A percentile compares a stretch with the other conserved stretches of the same genome.
Evolutionary conservation across 495 filamentous ascomycete genomes (phyloP).

Genomic region (Neurospora sp.): DNA sequence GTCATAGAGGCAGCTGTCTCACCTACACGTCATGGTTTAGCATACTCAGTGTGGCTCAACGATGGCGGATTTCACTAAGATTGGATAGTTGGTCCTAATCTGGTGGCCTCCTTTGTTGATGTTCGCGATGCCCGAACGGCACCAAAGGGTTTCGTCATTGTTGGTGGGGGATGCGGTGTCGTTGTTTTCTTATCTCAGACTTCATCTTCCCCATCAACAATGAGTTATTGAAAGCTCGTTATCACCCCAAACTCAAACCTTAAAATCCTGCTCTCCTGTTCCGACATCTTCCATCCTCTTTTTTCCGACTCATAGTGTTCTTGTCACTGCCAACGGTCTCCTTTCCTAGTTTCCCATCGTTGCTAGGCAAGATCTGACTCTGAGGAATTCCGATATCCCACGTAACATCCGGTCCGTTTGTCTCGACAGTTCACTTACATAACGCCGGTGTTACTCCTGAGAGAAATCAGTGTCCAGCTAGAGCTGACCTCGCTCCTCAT

Average conservation of each 20-base stretch:
- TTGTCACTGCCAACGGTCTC: neutral
- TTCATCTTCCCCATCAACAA: neutral
- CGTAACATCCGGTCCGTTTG: neutral
- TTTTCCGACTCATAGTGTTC: neutral
- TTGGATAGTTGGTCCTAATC: neutral
- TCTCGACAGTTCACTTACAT: neutral
- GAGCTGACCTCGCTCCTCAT: neutral
- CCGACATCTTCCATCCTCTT: neutral
- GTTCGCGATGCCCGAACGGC: neutral
- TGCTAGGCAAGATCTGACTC: neutral
- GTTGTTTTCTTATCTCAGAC: neutral
- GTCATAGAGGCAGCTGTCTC: neutral
- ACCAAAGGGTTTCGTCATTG: no score
- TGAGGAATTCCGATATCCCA: neutral
- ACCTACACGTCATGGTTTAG: neutral
- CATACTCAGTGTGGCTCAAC: neutral
- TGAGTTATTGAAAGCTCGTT: neutral
- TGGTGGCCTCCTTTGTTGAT: neutral
- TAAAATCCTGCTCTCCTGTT: neutral
- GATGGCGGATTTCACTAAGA: neutral
- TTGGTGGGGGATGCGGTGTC: neutral
- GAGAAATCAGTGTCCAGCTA: neutral
- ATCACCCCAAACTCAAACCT: neutral
- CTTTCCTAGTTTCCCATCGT: neutral
- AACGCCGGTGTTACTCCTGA: neutral